Base-by-base conservation (phyloP, 805 yeast genomes). In the Ogataea thermomethanolica region DNA sequence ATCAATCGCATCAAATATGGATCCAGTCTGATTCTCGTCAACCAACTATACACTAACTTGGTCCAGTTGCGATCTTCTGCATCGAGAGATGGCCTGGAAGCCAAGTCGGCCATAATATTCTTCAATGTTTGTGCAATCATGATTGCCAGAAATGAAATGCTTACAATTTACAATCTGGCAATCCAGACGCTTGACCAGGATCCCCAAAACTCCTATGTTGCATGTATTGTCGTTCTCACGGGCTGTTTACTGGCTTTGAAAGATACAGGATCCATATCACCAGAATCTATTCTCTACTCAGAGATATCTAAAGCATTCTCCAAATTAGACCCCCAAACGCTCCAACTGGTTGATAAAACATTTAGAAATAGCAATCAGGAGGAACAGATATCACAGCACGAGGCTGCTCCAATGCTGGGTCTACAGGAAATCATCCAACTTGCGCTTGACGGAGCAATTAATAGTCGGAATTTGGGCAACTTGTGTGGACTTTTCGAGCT, bases 11-110 rank as follows among this genome's bases (percentile, higher is more conserved):
- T 75, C 37, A 72, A 66, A 42, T 62, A 70, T 23, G 62, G 68
- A 1, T 70, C 76, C 5, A 71, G 66, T 41, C 38, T 72, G 43
- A 50, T 57, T 21, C 49, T 72, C 15, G 61, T 74, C 15, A 72
- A 71, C 41, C 74, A 68, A 33, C 52, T 67, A 28, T 75, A 71
- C 55, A 66, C 65, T 41, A 58, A 73, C 23, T 57, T 71, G 29
- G 64, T 70, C 36, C 46, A 43, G n/a, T 25, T 48, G 12, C 35
- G 58, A 17, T 53, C 58, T n/a, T 60, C 61, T 14, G 69, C 65
- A 41, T 82, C 73, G 31, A 74, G 84, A 81, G 75, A 75, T 49
- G 95, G 95, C 0, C 75, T 35, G 11, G 39, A 34, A n/a, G n/a
- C 20, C 15, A 30, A 27, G 8, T 23, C 48, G 6, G 35, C 43